Base-by-base conservation (phyloP, 2,329 filamentous ascomycete species). In the Purpureocillium lavendulum region DNA sequence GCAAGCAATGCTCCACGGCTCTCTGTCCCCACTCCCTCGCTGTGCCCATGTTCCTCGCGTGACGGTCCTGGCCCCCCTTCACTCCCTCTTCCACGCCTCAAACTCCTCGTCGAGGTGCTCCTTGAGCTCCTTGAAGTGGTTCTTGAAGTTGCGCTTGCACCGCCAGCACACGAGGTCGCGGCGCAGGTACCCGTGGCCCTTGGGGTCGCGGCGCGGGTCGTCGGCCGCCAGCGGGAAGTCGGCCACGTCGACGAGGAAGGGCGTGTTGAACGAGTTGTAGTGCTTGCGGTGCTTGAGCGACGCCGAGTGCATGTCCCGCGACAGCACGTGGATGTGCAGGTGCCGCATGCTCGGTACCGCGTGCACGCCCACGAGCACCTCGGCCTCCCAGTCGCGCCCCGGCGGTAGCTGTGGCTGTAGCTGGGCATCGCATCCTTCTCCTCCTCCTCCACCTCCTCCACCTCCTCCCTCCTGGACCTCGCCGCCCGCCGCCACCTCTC, bases 331-430 rank as follows among this genome's bases (percentile, higher is more conserved):
- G 4, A 97, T 71, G 61, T 98, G 92, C 40, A 97, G 58, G 58
- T 97, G 87, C 46, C 77, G 82, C 92, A 98, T 97, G 40, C 83
- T 89, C 3, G 92, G 92, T 49, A 82, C 78, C 3, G 87, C 84
- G 63, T 98, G 92, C 7, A 95, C 75, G 12, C 92, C 92, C 15
- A 80, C 74, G 36, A 77, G 74, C 36, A 97, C 72, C 18, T 92
- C 87, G 11, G 67, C 65, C 31, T 67, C 62, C 86, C 88, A 97
- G 62, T 96, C 80, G 17, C 90, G 73, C 1, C 88, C 89, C 0
- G 55, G 46, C 0, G 88, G 88, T 8, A 89, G 64, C 33, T 68
- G 54, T 8, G 30, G 42, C n/a, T 75, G n/a, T n/a, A n/a, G n/a
- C 65, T 1, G 59, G 58, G 10, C 21, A 5, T 26, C 21, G 21